These are phyloP conservation scores for Saccharomyces uvarum DNA, from an alignment of 1,139 yeast species.

Conservation along the genomic window DNA sequence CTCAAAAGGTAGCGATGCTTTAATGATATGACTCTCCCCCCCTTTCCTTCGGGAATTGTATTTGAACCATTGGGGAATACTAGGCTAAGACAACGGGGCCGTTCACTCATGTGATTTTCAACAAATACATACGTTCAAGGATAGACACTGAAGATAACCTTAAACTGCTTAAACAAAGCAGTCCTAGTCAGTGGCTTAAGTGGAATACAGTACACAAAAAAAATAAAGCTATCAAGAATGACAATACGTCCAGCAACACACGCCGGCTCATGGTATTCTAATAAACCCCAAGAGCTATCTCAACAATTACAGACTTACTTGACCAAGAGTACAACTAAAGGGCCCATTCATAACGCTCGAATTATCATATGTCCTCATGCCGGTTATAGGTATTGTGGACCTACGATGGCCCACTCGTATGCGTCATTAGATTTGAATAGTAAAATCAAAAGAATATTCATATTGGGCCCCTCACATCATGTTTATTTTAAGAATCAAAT, in stretches of 20 bases:
- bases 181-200: not conserved
- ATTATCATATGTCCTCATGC: constrained; percentile 71
- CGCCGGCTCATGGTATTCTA: constrained; percentile 83
- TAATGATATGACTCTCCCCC: not conserved
- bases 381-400: constrained; percentile 79
- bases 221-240: constrained; percentile 13
- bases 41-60: not conserved
- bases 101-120: not conserved
- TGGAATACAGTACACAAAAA: not conserved
- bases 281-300: constrained; percentile 38
- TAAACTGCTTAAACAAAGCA: not conserved
- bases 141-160: not conserved
- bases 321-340: constrained; percentile 24
- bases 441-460: constrained; percentile 52
- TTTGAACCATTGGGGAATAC: not conserved
- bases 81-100: not conserved
- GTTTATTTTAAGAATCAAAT: constrained; percentile 64
- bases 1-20: not conserved
- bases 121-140: not conserved
- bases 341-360: constrained; percentile 48
- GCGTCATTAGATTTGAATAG: constrained; percentile 49
- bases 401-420: constrained; percentile 70
- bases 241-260: constrained; percentile 62
- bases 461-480: constrained; percentile 92
- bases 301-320: constrained; percentile 45